A percentile compares a stretch with the other conserved stretches of the same genome.
Evolutionary conservation across 192 early-diverging fungal species (phyloP).

Genomic region (Coemansia sp.): DNA sequence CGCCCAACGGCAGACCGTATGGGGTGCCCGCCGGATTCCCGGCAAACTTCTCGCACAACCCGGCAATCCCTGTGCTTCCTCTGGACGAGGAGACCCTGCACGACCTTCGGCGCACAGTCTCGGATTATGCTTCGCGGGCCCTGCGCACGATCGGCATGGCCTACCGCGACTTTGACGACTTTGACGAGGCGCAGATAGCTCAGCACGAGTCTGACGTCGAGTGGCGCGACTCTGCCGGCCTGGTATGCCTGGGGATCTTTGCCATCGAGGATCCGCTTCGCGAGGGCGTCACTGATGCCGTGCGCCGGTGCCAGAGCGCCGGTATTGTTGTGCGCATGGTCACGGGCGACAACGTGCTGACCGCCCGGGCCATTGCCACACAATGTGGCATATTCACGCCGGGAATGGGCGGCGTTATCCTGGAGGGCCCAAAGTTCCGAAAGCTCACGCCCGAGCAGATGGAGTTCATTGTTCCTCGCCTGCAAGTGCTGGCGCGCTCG

Average conservation of each 20-base stretch:
- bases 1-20: too few relatives aligned
- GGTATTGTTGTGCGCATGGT: constrained; percentile 98
- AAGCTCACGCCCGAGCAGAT: constrained; percentile 75
- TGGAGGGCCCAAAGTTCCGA: constrained; percentile 95
- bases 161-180: constrained; percentile 73
- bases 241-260: constrained; percentile 81
- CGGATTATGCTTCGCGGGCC: constrained; percentile 54
- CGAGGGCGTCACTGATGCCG: constrained; percentile 89
- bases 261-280: constrained; percentile 97
- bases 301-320: constrained; percentile 78
- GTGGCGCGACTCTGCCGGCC: constrained; percentile 50
- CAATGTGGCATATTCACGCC: constrained; percentile 87
- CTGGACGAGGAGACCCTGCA: constrained; percentile 45
- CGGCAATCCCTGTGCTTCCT: constrained; percentile 40
- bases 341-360: constrained; percentile 93
- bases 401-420: constrained; percentile 72
- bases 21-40: constrained; percentile 18
- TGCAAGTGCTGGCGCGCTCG: constrained; percentile 92
- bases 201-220: constrained; percentile 37
- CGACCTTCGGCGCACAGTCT: constrained; percentile 38
- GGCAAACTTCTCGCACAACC: constrained; percentile 43
- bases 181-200: constrained; percentile 46
- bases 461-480: constrained; percentile 83
- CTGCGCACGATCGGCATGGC: constrained; percentile 89
- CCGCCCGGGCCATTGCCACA: constrained; percentile 89